These are phyloP conservation scores for Setaria viridis DNA, from an alignment of 202 grass and related monocot species.

Conservation along the genomic window DNA sequence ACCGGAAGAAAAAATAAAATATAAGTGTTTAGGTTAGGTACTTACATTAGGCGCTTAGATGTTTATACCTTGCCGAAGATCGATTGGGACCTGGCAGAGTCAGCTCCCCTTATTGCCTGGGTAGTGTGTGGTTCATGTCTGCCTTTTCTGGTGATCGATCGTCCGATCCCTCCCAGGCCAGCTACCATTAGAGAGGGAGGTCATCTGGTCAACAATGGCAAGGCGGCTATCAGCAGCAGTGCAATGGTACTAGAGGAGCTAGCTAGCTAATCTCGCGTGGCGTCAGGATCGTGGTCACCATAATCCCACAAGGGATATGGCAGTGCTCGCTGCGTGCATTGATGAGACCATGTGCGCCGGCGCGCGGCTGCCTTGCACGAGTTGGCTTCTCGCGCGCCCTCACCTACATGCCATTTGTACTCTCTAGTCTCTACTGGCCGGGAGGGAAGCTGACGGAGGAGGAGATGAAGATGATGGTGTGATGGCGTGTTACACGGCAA, in stretches of 20 bases:
- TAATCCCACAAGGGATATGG: slow-evolving; percentile 2
- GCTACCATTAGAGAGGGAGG: not conserved
- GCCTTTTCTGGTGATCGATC: slow-evolving; percentile 14
- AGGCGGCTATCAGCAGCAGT: not conserved
- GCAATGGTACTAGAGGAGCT: not conserved
- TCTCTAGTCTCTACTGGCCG: not conserved
- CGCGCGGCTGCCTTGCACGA: slow-evolving; percentile 6
- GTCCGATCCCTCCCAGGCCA: not conserved
- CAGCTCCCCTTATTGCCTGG: not conserved
- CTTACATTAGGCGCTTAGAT: not conserved
- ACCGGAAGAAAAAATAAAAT: slow-evolving; percentile 1
- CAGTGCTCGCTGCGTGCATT: not conserved
- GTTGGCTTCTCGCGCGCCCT: not conserved
- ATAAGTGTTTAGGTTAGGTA: slow-evolving; percentile 9
- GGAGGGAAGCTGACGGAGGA: not conserved
- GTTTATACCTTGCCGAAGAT: not conserved
- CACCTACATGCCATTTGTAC: not conserved
- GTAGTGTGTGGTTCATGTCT: not conserved
- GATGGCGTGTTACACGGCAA: not conserved
- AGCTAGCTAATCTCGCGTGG: not conserved
- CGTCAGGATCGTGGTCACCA: slow-evolving; percentile 1
- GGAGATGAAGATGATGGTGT: not conserved
- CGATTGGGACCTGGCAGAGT: not conserved
- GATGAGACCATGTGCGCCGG: slow-evolving; percentile 28
- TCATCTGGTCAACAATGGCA: slow-evolving; percentile 13